Base-by-base conservation (phyloP, 805 yeast genomes). In the Candida ortonii region DNA sequence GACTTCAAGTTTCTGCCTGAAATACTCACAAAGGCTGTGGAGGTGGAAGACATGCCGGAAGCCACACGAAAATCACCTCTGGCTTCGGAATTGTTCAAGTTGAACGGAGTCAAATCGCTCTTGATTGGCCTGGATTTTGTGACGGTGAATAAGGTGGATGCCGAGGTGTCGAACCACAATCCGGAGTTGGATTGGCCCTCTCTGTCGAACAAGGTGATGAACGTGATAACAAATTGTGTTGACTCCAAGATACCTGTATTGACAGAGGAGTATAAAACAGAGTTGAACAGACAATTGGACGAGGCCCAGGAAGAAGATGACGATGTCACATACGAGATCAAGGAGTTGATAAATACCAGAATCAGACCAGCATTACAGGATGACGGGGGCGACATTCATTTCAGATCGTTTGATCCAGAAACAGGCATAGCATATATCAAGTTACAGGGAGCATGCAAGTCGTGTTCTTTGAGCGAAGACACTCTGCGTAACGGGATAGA, bases 101-200 rank as follows among this genome's bases (percentile, higher is more conserved):
- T 76, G 15, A 64, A 78, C 47, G 84, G 83, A 1, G 83, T 83
- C n/a, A 76, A 68, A 46, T 77, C 86, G 0, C 62, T 84, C 13
- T 73, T 84, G 78, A 73, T 84, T 46, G 90, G 90, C 13, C 73
- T 73, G n/a, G 73, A 82, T 50, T 84, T 84, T 46, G 59, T 84
- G 34, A 81, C 90, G 0, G 77, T 84, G 7, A 82, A 78, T 55
- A 84, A 83, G 54, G 57, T 62, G 26, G 66, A 61, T 13, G 38
- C 42, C 1, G 34, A 40, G 2, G 36, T 61, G 7, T 53, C 63
- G 3, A 55, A 58, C 34, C 24, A 37, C 22, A 57, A 62, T 33
- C 55, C 61, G 1, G 57, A 58, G 26, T 39, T 62, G n/a, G 38
- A 50, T 16, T 62, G 67, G 67, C 22, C 35, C 4, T 30, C 34